Base-by-base conservation (phyloP, 202 grass and related monocot genomes). In the Saccharum hybrid region DNA sequence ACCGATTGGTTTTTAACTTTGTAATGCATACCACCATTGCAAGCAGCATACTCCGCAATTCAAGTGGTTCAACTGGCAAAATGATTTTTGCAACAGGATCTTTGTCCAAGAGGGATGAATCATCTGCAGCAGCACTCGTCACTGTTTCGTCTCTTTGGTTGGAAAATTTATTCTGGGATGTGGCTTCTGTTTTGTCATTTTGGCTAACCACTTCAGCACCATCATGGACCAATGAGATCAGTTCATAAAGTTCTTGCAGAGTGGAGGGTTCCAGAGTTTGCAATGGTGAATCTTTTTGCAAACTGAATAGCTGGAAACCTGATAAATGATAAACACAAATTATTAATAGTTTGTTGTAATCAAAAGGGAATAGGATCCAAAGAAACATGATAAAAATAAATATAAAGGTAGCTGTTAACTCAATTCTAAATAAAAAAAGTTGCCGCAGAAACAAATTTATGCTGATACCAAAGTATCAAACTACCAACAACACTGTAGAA, bases 201-300 rank as follows among this genome's bases (percentile, higher is more conserved):
- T 90, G 86, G 77, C 67, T 83, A 90, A 63, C 75, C 72, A 42
- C 39, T 75, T 87, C 82, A 86, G 88, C 76, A 61, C 84, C 71
- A 26, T 92, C 43, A 23, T 98, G 93, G 88, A 98, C 93, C 60
- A 98, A 61, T 77, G 91, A 96, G 45, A 96, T 75, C 42, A 98
- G 87, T 82, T 92, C 86, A 86, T 90, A 82, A 42, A 96, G 87
- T 45, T 75, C 79, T 86, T 96, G 85, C 38, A 94, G 72, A 74
- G 86, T 90, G 86, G 52, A 73, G 8, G 93, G 89, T 71, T 98
- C 88, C 79, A 98, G 80, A 69, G 85, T 86, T 75, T 85, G 84
- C 67, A 98, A 80, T 28, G 82, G 46, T 68, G 75, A 85, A 77
- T 81, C 76, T 45, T 88, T 60, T 62, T 74, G 78, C 16, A 57